A percentile compares a stretch with the other conserved stretches of the same genome.
Conservation (phyloP, 2,329 filamentous ascomycete species). For the Penicillium crustosum region DNA sequence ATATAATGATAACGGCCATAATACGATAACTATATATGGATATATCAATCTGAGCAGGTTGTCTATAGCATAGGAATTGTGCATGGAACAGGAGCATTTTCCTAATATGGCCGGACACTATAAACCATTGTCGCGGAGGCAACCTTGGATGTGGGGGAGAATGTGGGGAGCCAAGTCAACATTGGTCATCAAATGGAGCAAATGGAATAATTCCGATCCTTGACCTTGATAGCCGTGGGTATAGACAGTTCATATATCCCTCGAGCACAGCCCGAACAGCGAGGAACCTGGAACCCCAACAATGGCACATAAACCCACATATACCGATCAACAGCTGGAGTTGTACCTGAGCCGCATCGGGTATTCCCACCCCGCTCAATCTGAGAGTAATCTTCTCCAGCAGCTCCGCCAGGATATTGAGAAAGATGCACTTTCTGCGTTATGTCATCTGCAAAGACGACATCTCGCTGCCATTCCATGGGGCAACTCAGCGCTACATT, state of each 20-base stretch:
- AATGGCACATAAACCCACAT: constrained; percentile 27
- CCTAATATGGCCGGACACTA: not conserved
- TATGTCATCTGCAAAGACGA: constrained; percentile 40
- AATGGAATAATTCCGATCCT: not conserved
- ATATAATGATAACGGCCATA: not conserved
- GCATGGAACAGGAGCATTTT: not conserved
- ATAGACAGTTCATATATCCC: not conserved
- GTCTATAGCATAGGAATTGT: not conserved
- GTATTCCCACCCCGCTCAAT: constrained; percentile 20
- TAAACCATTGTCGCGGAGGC: not conserved
- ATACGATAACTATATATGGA: not conserved
- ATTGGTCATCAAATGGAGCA: constrained; percentile 1
- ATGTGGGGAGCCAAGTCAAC: not conserved
- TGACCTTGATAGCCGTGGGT: not conserved
- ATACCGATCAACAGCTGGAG: constrained; percentile 38
- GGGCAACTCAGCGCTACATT: constrained; percentile 59
- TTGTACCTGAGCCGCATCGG: constrained; percentile 37
- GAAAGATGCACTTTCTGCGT: constrained; percentile 31
- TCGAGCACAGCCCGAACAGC: not conserved
- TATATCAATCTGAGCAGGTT: too few relatives aligned
- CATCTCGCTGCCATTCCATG: constrained; percentile 55
- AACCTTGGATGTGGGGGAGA: not conserved
- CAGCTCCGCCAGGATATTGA: constrained; percentile 30
- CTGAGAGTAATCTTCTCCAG: constrained; percentile 24
- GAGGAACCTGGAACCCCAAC: not conserved